phyloP scores from a whole-genome alignment of 176 grass and related monocot species.

The Thinopyrum elongatum region DNA sequence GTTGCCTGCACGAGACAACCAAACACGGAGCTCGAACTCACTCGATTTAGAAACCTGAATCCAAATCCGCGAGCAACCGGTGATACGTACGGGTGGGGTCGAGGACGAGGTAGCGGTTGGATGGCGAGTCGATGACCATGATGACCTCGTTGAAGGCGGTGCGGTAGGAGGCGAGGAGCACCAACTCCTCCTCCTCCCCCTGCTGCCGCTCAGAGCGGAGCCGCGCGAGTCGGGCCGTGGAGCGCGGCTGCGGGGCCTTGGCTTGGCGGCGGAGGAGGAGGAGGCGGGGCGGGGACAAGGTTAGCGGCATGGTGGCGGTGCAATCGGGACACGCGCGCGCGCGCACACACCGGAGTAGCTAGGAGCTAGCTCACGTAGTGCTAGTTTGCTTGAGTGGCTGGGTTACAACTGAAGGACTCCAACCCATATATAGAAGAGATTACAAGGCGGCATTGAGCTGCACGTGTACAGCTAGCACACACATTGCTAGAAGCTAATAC shows the following conservation, averaged over 20 bases:
- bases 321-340: no score
- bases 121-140: conserved; percentile 68
- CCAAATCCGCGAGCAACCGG: no score
- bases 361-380: no score
- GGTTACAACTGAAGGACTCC: no score
- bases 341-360: no score
- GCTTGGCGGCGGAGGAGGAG: not conserved
- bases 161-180: conserved; percentile 40
- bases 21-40: no score
- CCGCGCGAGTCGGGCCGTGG: not conserved
- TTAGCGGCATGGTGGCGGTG: conserved; percentile 28
- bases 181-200: conserved; percentile 40
- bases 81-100: conserved; percentile 59
- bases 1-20: conserved; percentile 49
- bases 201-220: conserved; percentile 2
- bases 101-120: conserved; percentile 64
- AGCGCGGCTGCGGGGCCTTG: not conserved
- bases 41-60: no score
- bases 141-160: conserved; percentile 73
- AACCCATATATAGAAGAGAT: no score
- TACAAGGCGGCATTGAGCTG: no score
- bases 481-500: no score
- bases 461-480: no score
- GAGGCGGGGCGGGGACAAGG: conserved; percentile 15
- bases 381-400: no score